Base-by-base conservation (phyloP, 2,329 filamentous ascomycete species). In the Fusarium sp. region DNA sequence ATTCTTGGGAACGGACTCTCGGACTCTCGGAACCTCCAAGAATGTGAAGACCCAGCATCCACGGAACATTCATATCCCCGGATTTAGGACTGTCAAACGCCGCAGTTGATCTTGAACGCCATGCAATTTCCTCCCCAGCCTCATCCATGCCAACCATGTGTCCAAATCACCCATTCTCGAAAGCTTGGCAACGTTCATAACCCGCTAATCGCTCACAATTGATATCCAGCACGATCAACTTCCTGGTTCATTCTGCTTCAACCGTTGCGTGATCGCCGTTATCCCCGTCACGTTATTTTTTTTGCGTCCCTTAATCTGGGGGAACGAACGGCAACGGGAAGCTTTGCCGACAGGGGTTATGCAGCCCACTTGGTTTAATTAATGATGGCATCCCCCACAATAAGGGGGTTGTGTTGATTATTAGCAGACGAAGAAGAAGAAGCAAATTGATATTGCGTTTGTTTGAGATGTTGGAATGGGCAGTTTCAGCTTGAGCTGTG, bases 291-390 rank as follows among this genome's bases (percentile, higher is more conserved):
- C 4, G 57, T 67, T 60, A 69, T 59, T 54, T 15, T 32, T 23
- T 6, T 23, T 9, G 32, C 32, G 37, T 50, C 50, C 67, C 52
- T 59, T 60, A 69, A 69, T 69, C 66, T 65, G 66, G 67, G 66
- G 66, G 66, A 68, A 33, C 35, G n/a, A 40, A 50, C 43, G 50
- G 64, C 23, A 37, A 59, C 32, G n/a, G 30, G 43, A 33, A 25
- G 18, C 32, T 42, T 56, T 42, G 25, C 18, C 6, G 52, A 65
- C 61, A 61, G 56, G 63, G 71, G 52, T 71, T 9, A 19, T 35
- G 23, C 18, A 47, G 23, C 54, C 75, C 75, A 77, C 75, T 75
- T 74, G 66, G 74, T 76, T 76, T 70, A 77, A 77, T 77, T 70
- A 70, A 38, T 5, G 57, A 76, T 42, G 33, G 47, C 67, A 66